These are phyloP conservation scores for Calonectria pseudoreteaudii DNA, from an alignment of 2,329 filamentous ascomycete species.

Conservation along the genomic window DNA sequence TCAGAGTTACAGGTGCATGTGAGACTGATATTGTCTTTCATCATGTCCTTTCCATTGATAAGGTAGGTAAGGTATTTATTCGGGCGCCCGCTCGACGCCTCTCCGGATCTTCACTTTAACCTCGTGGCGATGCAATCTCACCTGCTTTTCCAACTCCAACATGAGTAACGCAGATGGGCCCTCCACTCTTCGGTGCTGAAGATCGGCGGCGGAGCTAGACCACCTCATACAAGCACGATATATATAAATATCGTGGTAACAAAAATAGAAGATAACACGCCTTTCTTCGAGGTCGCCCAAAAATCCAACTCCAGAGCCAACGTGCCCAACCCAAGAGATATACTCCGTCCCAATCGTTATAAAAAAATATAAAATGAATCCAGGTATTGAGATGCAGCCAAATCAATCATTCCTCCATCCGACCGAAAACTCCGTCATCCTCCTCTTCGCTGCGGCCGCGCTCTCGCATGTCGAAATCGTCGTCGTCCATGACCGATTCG, in stretches of 20 bases:
- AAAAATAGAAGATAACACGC: constrained; percentile 62
- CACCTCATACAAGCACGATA: constrained; percentile 61
- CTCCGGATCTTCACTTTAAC: constrained; percentile 76
- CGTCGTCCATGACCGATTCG: constrained; percentile 74
- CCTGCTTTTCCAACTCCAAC: constrained; percentile 37
- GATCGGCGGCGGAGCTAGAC: constrained; percentile 72
- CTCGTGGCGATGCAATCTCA: constrained; percentile 69
- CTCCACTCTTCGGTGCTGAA: constrained; percentile 78
- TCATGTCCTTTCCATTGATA: constrained; percentile 46
- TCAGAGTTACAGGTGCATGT: not conserved
- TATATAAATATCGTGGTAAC: constrained; percentile 56
- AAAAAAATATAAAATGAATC: constrained; percentile 29
- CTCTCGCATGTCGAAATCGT: constrained; percentile 72
- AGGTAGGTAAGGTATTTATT: constrained; percentile 51
- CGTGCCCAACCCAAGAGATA: constrained; percentile 44
- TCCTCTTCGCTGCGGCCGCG: constrained; percentile 84
- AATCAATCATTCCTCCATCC: constrained; percentile 84
- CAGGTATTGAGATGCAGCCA: constrained; percentile 40
- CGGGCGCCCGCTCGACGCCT: constrained; percentile 72
- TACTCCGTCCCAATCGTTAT: constrained; percentile 30
- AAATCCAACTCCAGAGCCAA: constrained; percentile 49
- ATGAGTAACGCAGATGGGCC: constrained; percentile 49
- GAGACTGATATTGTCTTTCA: constrained; percentile 11
- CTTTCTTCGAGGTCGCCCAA: constrained; percentile 49
- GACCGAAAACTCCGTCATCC: constrained; percentile 94